Base-by-base conservation (phyloP, 2,329 filamentous ascomycete genomes). In the Aspergillus chevalieri region DNA sequence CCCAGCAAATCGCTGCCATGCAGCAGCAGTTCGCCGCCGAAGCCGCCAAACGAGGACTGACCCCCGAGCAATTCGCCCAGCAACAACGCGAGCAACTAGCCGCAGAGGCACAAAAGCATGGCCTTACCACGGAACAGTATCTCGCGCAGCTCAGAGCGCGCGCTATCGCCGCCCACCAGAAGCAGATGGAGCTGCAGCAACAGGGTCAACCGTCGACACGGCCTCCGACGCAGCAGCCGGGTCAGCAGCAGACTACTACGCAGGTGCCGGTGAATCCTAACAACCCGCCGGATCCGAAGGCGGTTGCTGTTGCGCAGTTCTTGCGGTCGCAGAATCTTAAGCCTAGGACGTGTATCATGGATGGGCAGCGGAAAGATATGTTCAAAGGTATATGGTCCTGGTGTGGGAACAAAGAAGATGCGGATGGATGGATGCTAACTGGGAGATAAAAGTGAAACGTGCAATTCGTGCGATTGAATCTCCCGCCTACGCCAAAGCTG, bases 301-400 rank as follows among this genome's bases (percentile, higher is more conserved):
- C 90, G 17, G 74, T 97, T 43, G 90, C 91, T 7, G 80, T 98
- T 48, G 94, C 93, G 58, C 86, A 89, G 64, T 98, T 95, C 73
- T 75, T 98, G 52, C 84, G 84, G 59, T 71, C 80, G 51, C 91
- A 96, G 73, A 82, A 93, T 52, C 74, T 98, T 57, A 98, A 98
- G 79, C 79, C 82, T 15, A 80, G 93, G 55, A 96, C 91, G 15
- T 92, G 88, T 68, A 94, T 98, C 56, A 81, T 97, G 57, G 91
- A 96, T 58, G 93, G 93, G 62, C 91, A 96, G 78, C 83, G 93
- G 63, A 97, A 95, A 74, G 92, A 98, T 58, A 94, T 98, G 88
- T 97, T 98, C 73, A 87, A 86, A 79, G 90, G 89, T 92, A 76
- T 43, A 47, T 30, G 26, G n/a, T 8, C 14, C 36, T 17, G 36